Evolutionary conservation across 352 stramenopile genomes (phyloP).

Genomic region (Ophiocytium majus): DNA sequence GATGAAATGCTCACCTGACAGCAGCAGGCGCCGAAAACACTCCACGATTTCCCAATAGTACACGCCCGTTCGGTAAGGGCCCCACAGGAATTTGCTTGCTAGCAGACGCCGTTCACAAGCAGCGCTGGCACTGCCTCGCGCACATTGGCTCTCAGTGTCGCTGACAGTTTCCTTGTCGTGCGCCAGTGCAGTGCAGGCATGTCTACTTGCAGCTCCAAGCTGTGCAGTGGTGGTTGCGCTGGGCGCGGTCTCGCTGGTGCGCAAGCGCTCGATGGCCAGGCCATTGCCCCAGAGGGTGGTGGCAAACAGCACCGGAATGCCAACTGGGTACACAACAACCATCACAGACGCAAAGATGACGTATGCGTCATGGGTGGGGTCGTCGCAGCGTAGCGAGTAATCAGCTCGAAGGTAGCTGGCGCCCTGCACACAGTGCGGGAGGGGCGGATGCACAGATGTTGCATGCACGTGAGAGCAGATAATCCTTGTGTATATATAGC

Average conservation of each 20-base stretch:
- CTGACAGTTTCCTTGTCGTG: no score
- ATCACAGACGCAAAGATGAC: conserved; percentile 34
- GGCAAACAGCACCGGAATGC: conserved; percentile 24
- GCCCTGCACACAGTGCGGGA: no score
- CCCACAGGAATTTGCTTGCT: conserved; percentile 11
- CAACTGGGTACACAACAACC: conserved; percentile 43
- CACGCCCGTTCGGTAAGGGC: not conserved
- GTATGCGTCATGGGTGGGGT: conserved; percentile 22
- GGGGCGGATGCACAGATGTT: no score
- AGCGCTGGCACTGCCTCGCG: not conserved
- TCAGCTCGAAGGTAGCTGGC: conserved; percentile 47
- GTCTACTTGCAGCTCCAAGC: no score
- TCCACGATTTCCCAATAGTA: conserved; percentile 19
- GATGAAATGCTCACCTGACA: no score
- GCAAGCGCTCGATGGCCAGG: not conserved
- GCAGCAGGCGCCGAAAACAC: not conserved
- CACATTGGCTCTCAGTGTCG: no score
- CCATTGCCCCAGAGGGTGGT: not conserved
- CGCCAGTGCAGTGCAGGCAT: no score
- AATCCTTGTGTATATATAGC: no score
- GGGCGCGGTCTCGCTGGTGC: no score
- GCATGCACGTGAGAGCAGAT: no score
- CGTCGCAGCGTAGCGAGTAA: conserved; percentile 36
- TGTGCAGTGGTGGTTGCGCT: no score
- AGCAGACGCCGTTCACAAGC: not conserved